These are phyloP conservation scores for Aspergillus sp. DNA, from an alignment of 2,329 filamentous ascomycete genomes.

Conservation along the genomic window DNA sequence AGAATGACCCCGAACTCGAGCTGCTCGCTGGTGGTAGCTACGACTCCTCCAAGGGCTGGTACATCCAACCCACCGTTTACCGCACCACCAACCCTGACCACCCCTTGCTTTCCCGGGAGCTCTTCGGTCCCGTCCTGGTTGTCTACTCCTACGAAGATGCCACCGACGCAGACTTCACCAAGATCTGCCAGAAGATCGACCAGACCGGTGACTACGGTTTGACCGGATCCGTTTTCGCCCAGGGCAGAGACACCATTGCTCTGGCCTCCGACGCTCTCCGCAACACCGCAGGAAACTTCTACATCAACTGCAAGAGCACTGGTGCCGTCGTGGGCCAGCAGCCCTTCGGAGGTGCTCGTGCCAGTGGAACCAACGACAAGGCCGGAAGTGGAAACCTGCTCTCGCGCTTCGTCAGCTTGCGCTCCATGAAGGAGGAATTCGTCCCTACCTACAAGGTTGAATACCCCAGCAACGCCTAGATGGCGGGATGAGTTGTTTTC, in stretches of 20 bases:
- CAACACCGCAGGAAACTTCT: slow-evolving; percentile 38
- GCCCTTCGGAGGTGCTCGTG: slow-evolving; percentile 64
- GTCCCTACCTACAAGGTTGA: slow-evolving; percentile 55
- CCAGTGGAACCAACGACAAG: slow-evolving; percentile 70
- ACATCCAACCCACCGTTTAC: slow-evolving; percentile 79
- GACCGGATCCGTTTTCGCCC: slow-evolving; percentile 40
- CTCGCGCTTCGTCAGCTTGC: slow-evolving; percentile 61
- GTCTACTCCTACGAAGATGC: slow-evolving; percentile 74
- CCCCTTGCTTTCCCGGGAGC: slow-evolving; percentile 69
- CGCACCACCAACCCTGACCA: slow-evolving; percentile 68
- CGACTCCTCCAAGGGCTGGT: slow-evolving; percentile 75
- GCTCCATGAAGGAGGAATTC: slow-evolving; percentile 74
- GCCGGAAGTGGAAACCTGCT: slow-evolving; percentile 62
- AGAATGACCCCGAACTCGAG: slow-evolving; percentile 66
- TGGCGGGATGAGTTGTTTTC: no score
- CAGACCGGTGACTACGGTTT: slow-evolving; percentile 37
- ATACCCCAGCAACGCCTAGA: slow-evolving; percentile 69
- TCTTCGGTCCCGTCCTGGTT: slow-evolving; percentile 75
- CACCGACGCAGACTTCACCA: slow-evolving; percentile 52
- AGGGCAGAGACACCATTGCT: slow-evolving; percentile 31
- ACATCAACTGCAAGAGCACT: slow-evolving; percentile 51
- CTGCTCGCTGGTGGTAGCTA: slow-evolving; percentile 72
- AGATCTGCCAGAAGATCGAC: slow-evolving; percentile 51
- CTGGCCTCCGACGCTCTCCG: slow-evolving; percentile 33
- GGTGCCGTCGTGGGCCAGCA: slow-evolving; percentile 70